These are phyloP conservation scores for Chaetomium tenue DNA, from an alignment of 495 filamentous ascomycete genomes.

Conservation along the genomic window DNA sequence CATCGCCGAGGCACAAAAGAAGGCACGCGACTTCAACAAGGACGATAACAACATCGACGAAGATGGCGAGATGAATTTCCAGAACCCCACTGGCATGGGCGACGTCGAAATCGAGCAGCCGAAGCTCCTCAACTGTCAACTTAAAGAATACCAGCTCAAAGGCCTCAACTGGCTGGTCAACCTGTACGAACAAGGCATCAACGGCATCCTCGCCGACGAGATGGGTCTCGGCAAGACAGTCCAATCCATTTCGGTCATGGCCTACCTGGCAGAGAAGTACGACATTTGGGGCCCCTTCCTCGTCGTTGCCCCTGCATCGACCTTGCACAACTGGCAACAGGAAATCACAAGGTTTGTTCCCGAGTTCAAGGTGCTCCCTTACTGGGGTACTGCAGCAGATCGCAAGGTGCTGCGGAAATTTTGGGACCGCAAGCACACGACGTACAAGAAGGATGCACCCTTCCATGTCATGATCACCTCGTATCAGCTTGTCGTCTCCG, in stretches of 20 bases:
- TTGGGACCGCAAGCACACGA: constrained; percentile 97
- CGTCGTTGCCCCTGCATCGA: constrained; percentile 94
- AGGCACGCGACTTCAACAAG: constrained; percentile 88
- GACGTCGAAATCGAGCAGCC: constrained; percentile 93
- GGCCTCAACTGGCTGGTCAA: constrained; percentile 99
- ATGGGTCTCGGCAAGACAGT: constrained; percentile 99
- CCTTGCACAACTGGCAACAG: constrained; percentile 98
- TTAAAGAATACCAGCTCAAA: constrained; percentile 98
- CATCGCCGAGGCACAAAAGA: constrained; percentile 90
- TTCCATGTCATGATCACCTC: constrained; percentile 97
- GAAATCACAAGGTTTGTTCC: constrained; percentile 95
- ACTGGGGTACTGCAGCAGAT: constrained; percentile 94
- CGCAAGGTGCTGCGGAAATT: constrained; percentile 96
- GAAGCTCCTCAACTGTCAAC: constrained; percentile 84
- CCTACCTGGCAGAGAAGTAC: constrained; percentile 93
- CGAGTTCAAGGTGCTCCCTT: constrained; percentile 87
- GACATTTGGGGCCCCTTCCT: constrained; percentile 98
- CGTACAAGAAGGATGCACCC: constrained; percentile 84
- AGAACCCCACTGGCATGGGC: constrained; percentile 92
- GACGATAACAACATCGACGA: constrained; percentile 62
- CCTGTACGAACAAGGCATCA: constrained; percentile 98
- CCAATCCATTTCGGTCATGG: constrained; percentile 99
- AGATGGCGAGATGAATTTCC: constrained; percentile 98
- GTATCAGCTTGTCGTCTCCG: constrained; percentile 93
- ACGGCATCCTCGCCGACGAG: constrained; percentile 96